phyloP scores from a whole-genome alignment of 2,329 filamentous ascomycete genomes.

The Rhynchosporium graminicola region DNA sequence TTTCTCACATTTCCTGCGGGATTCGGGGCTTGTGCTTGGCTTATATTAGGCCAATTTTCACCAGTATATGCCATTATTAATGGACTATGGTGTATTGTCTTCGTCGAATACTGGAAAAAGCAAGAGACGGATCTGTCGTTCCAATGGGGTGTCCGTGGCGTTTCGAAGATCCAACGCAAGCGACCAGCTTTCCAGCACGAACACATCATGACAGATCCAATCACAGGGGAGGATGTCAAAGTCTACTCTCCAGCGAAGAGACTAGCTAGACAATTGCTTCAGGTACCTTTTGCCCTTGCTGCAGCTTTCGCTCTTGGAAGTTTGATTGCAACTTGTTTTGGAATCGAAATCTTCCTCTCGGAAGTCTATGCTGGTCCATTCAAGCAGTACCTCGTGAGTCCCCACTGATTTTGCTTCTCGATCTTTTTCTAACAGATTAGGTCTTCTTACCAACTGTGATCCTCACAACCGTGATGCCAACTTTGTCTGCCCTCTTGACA shows the following conservation, averaged over 20 bases:
- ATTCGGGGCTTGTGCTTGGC: slow-evolving; percentile 75
- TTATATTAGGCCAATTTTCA: slow-evolving; percentile 83
- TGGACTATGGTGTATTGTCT: slow-evolving; percentile 83
- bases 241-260: slow-evolving; percentile 64
- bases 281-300: slow-evolving; percentile 74
- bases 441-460: slow-evolving; percentile 87
- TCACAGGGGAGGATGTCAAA: slow-evolving; percentile 65
- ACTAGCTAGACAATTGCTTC: slow-evolving; percentile 62
- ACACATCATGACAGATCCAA: slow-evolving; percentile 71
- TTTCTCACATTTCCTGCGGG: slow-evolving; percentile 81
- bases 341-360: slow-evolving; percentile 92
- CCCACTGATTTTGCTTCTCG: background rate
- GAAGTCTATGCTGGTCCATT: slow-evolving; percentile 90
- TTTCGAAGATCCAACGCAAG: slow-evolving; percentile 77
- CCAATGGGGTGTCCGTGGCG: slow-evolving; percentile 84
- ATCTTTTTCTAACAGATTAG: slow-evolving; percentile 46
- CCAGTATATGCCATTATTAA: slow-evolving; percentile 76
- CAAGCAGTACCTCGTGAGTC: slow-evolving; percentile 75
- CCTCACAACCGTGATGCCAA: slow-evolving; percentile 77
- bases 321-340: slow-evolving; percentile 84
- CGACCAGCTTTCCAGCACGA: slow-evolving; percentile 80
- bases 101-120: slow-evolving; percentile 95
- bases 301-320: slow-evolving; percentile 73
- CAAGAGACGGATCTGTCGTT: slow-evolving; percentile 85
- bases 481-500: slow-evolving; percentile 75